These are phyloP conservation scores for Fusarium ramigenum DNA, from an alignment of 2,329 filamentous ascomycete species.

Conservation along the genomic window DNA sequence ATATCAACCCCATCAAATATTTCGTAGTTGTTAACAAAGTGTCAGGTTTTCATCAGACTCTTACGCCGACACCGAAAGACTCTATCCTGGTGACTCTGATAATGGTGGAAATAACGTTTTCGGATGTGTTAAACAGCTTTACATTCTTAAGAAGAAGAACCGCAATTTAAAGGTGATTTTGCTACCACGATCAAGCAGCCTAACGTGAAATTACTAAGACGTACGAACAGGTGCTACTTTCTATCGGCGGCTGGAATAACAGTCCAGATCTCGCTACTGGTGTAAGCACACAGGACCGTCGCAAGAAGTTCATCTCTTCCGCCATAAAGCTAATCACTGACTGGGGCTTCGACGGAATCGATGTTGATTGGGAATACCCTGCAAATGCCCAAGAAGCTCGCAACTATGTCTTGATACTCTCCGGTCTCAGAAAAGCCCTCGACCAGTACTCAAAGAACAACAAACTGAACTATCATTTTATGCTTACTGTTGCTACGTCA, in stretches of 20 bases:
- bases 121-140: slow-evolving; percentile 81
- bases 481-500: slow-evolving; percentile 61
- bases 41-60: slow-evolving; percentile 39
- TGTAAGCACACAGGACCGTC: slow-evolving; percentile 68
- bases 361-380: slow-evolving; percentile 68
- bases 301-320: slow-evolving; percentile 72
- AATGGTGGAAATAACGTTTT: slow-evolving; percentile 75
- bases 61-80: slow-evolving; percentile 68
- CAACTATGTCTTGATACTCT: slow-evolving; percentile 38
- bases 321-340: slow-evolving; percentile 77
- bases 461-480: slow-evolving; percentile 57
- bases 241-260: slow-evolving; percentile 80
- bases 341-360: slow-evolving; percentile 67
- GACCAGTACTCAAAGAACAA: slow-evolving; percentile 52
- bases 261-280: slow-evolving; percentile 62
- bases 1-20: too few species aligned
- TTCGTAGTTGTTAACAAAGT: background rate
- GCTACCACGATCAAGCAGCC: background rate
- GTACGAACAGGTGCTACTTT: slow-evolving; percentile 16
- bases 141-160: slow-evolving; percentile 77
- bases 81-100: slow-evolving; percentile 71
- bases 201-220: slow-evolving; percentile 10
- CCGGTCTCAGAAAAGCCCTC: slow-evolving; percentile 51
- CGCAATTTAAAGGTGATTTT: slow-evolving; percentile 73
- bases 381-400: slow-evolving; percentile 49